Evolutionary conservation across 2,329 filamentous ascomycete genomes (phyloP).

Genomic region (Aureobasidium sp.): DNA sequence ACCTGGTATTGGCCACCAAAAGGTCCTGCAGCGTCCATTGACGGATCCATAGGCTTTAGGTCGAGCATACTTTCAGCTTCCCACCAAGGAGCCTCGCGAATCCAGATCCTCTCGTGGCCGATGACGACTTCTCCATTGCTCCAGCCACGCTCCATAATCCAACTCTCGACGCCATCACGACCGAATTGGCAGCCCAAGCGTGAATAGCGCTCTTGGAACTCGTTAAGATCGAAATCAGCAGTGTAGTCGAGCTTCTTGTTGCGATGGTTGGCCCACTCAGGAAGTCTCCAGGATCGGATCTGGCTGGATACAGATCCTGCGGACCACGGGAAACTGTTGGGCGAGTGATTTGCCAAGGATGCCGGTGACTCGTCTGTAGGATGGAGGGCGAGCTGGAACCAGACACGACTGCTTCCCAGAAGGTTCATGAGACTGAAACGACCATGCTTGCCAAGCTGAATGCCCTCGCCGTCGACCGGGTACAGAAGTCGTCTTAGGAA

Average conservation of each 20-base stretch:
- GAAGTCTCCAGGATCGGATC: conserved; percentile 83
- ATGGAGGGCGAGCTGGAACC: conserved; percentile 90
- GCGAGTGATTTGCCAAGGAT: conserved; percentile 62
- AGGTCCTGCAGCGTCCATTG: conserved; percentile 49
- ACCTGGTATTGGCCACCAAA: conserved; percentile 69
- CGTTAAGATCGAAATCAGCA: conserved; percentile 88
- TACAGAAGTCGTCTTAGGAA: conserved; percentile 79
- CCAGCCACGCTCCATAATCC: conserved; percentile 92
- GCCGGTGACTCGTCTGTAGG: conserved; percentile 81
- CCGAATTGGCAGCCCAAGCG: conserved; percentile 82
- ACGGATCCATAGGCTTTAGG: conserved; percentile 59
- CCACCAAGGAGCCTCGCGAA: conserved; percentile 93
- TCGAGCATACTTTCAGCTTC: conserved; percentile 96
- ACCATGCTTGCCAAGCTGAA: conserved; percentile 68
- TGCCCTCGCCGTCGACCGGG: conserved; percentile 68
- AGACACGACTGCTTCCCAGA: conserved; percentile 78
- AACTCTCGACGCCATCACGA: conserved; percentile 85
- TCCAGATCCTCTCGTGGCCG: conserved; percentile 89
- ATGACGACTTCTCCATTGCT: conserved; percentile 94
- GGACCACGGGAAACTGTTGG: conserved; percentile 80
- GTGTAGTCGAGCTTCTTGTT: conserved; percentile 92
- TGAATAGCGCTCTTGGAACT: conserved; percentile 79
- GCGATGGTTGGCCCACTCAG: conserved; percentile 92
- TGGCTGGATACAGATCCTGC: conserved; percentile 88
- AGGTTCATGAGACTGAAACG: conserved; percentile 71